Base-by-base conservation (phyloP, 2,329 filamentous ascomycete species). In the Ophiocordyceps sinensis region DNA sequence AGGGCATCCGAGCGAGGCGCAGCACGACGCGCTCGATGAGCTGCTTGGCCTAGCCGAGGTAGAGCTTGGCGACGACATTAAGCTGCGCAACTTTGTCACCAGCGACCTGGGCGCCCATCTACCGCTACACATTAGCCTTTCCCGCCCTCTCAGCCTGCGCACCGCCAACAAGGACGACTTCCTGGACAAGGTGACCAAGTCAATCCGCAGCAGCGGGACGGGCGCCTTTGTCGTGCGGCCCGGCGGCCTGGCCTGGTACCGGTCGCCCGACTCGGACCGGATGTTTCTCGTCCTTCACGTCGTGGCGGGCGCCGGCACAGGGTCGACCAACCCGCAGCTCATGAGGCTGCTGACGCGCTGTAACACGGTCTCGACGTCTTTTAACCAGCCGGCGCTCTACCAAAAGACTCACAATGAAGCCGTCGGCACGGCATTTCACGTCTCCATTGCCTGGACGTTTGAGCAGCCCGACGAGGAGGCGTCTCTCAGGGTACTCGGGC, bases 101-200 rank as follows among this genome's bases (percentile, higher is more conserved):
- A 93, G 81, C 47, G 83, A 91, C 44, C 73, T 95, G 1, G 83
- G 78, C 43, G 77, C 79, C 6, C 79, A 82, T 5, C 66, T 85
- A 39, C 89, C 89, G 3, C 70, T 98, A 37, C 91, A 98, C 60
- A 79, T 98, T 53, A 94, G 87, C 50, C 71, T 98, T 7, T 96
- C 91, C 8, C 73, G 85, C 6, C 82, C 91, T 0, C 65, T 96
- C 39, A 72, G 79, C 12, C 74, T 98, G 28, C 66, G 68, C 38
- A 87, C 84, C 0, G 69, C 78, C n/a, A 70, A 81, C 47, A 85
- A 85, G 49, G 75, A 81, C 26, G 50, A 48, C 0, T 95, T 94
- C 54, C 64, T 82, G 5, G 60, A 71, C 5, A 59, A 61, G 0
- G 57, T 94, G 5, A 57, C 62, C 30, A 54, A 58, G 1, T 51